Base-by-base conservation (phyloP, 179 eudicot genomes). In the Gypsophila paniculata region DNA sequence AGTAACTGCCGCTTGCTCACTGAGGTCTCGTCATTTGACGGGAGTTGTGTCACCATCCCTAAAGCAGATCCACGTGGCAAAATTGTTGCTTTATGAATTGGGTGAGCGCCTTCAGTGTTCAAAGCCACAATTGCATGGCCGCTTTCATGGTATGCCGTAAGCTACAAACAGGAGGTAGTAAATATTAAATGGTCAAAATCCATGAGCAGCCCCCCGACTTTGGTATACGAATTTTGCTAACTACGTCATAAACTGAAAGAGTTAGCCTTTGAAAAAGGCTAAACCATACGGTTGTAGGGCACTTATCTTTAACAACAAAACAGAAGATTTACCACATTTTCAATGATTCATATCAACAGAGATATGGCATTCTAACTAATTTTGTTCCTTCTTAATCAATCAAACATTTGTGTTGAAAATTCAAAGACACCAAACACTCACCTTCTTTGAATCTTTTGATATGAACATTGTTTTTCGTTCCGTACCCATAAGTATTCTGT, bases 71-170 rank as follows among this genome's bases (percentile, higher is more conserved):
- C 99, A 55, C 98, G 93, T 18, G 99, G 99, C 83, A 92, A 83
- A 60, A 95, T 95, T 61, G 99, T 95, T 42, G 96, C 99, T 79
- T 95, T 95, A 61, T 95, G 99, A 77, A 92, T 89, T n/a, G 98
- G 96, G 69, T 90, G 91, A 32, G 97, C 98, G 42, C 98, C 99
- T 17, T 82, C 91, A 8, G 98, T 92, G 77, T 86, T 86, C 69
- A 90, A 77, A 67, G 98, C 99, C 25, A 92, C 98, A 46, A 95
- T 85, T 61, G 98, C 99, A 79, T 95, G 99, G 32, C 99, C 99
- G 79, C 98, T 92, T 81, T 95, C 99, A 74, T 95, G 99, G 79
- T 95, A 95, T 61, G 99, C 99, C n/a, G 99, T 95, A 65, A 90
- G 91, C 98, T 95, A 90, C 62, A 79, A 63, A 70, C 8, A 29